Evolutionary conservation across 192 early-diverging fungal genomes (phyloP).

Genomic region (Rhizophagus sp.): DNA sequence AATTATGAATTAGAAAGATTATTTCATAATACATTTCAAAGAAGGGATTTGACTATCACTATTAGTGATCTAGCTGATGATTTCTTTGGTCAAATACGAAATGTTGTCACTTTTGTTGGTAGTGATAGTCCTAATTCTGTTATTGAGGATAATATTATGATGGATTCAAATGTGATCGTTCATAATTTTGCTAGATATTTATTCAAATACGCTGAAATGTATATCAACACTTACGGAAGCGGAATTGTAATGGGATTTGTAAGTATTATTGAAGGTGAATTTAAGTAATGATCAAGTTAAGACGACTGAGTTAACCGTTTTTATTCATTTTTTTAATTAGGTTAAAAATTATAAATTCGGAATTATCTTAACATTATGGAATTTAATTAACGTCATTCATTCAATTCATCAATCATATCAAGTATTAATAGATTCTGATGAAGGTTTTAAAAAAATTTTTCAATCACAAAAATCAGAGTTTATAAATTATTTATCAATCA

Average conservation of each 20-base stretch:
- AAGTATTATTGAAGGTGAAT: neutral
- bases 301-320: too few relatives aligned
- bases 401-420: neutral
- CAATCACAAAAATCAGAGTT: neutral
- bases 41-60: neutral
- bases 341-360: neutral
- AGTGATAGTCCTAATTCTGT: neutral
- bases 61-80: neutral
- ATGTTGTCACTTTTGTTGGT: neutral
- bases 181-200: neutral
- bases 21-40: slow-evolving; percentile 1
- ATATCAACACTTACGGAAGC: neutral
- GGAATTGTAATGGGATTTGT: neutral
- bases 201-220: neutral
- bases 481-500: neutral
- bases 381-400: neutral
- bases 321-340: neutral
- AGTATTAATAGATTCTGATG: neutral
- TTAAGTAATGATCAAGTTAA: too few relatives aligned
- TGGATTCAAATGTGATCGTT: neutral
- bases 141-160: neutral
- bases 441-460: neutral
- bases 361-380: neutral
- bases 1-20: neutral
- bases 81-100: neutral